These are phyloP conservation scores for Sarcomyxa edulis DNA, from an alignment of 768 basidiomycete species.

Conservation along the genomic window DNA sequence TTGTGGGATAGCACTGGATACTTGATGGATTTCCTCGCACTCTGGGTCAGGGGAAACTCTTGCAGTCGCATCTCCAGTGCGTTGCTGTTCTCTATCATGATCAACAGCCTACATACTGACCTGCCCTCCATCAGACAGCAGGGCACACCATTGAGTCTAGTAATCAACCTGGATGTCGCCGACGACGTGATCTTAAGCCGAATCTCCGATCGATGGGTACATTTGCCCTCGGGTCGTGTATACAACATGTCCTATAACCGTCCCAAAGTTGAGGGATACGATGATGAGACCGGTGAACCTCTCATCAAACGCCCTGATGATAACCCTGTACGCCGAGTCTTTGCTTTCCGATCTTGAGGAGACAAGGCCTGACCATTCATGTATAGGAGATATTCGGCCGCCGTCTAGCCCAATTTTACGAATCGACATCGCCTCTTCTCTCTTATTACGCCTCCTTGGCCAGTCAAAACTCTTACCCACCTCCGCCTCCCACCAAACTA, in stretches of 20 bases:
- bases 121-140: conserved; percentile 40
- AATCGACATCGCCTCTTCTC: conserved; percentile 77
- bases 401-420: conserved; percentile 73
- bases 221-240: conserved; percentile 81
- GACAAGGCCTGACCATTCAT: conserved; percentile 8
- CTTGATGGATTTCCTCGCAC: conserved; percentile 92
- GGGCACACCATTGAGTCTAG: conserved; percentile 64
- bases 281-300: conserved; percentile 85
- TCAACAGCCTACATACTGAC: conserved; percentile 2
- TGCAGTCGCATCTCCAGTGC: conserved; percentile 72
- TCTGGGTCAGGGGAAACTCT: conserved; percentile 71
- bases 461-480: conserved; percentile 15
- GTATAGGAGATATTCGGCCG: conserved; percentile 71
- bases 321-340: conserved; percentile 62
- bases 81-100: conserved; percentile 14
- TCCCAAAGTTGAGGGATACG: conserved; percentile 72
- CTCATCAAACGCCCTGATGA: conserved; percentile 89
- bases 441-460: conserved; percentile 49
- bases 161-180: conserved; percentile 86
- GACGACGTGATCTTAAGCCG: conserved; percentile 81
- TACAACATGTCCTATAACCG: conserved; percentile 89
- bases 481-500: conserved; percentile 33
- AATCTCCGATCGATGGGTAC: conserved; percentile 89
- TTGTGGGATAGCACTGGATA: conserved; percentile 69
- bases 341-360: conserved; percentile 1